These are phyloP conservation scores for Neckera pumila DNA, from an alignment of 225 moss, liverwort and hornwort species.

Conservation along the genomic window DNA sequence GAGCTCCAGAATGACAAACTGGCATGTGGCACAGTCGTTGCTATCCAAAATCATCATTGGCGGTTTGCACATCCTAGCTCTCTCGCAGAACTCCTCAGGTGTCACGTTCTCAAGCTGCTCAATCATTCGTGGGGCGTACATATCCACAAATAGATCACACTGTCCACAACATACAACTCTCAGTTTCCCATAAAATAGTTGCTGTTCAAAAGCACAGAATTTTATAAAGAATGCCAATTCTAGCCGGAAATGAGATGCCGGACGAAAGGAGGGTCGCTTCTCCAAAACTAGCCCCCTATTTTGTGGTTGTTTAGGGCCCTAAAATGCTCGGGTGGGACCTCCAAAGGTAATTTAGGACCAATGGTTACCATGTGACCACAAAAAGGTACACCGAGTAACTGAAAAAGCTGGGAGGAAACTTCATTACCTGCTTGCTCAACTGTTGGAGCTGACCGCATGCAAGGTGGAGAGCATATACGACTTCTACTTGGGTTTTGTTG, in stretches of 20 bases:
- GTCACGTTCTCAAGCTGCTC: slow-evolving; percentile 51
- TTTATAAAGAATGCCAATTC: neutral
- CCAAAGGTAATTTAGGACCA: neutral
- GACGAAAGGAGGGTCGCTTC: neutral
- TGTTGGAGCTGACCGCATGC: slow-evolving; percentile 65
- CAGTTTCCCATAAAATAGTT: neutral
- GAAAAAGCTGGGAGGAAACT: neutral
- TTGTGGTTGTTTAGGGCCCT: neutral
- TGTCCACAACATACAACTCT: slow-evolving; percentile 7
- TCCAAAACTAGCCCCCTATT: neutral
- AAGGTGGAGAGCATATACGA: slow-evolving; percentile 57
- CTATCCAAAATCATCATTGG: slow-evolving; percentile 2
- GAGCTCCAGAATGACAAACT: slow-evolving; percentile 78
- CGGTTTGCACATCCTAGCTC: slow-evolving; percentile 55
- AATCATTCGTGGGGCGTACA: slow-evolving; percentile 64
- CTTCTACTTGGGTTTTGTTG: slow-evolving; percentile 32
- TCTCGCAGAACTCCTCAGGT: slow-evolving; percentile 71
- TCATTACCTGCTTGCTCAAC: slow-evolving; percentile 57
- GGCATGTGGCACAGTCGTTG: slow-evolving; percentile 86
- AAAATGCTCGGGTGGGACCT: neutral
- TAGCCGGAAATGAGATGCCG: neutral
- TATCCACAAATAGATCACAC: slow-evolving; percentile 84
- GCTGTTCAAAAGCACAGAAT: neutral
- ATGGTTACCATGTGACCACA: neutral
- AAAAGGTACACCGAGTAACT: neutral